Percentiles rank a stretch among this genome's conserved stretches.
These are phyloP conservation scores for Diaporthe amygdali DNA, from an alignment of 2,329 filamentous ascomycete species.

Conservation along the genomic window DNA sequence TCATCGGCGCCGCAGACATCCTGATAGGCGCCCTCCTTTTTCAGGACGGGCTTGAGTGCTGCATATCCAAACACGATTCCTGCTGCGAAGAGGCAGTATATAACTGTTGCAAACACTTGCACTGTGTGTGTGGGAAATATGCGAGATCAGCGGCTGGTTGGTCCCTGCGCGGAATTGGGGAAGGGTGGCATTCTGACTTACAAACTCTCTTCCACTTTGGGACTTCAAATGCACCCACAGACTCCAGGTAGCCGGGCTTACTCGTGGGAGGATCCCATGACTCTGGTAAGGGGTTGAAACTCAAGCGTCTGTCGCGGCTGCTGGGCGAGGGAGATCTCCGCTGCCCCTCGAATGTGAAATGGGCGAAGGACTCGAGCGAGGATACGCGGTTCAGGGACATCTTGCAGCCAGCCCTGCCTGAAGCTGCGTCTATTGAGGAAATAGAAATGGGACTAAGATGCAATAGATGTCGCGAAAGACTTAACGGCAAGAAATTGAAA, in stretches of 20 bases:
- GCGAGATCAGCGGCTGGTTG: background rate
- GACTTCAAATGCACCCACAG: conserved; percentile 59
- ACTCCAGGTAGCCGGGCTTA: conserved; percentile 47
- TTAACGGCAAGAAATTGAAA: background rate
- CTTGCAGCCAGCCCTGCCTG: conserved; percentile 15
- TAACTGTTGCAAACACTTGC: conserved; percentile 43
- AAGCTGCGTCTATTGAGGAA: background rate
- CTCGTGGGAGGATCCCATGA: conserved; percentile 51
- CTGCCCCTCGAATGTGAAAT: conserved; percentile 41
- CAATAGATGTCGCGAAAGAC: background rate
- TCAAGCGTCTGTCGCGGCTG: conserved; percentile 54
- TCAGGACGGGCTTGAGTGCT: conserved; percentile 81
- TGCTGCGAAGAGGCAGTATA: conserved; percentile 63
- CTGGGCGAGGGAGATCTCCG: conserved; percentile 51
- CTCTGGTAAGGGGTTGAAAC: conserved; percentile 60
- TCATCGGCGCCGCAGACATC: conserved; percentile 57
- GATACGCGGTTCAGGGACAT: conserved; percentile 61
- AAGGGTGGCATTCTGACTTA: conserved; percentile 38
- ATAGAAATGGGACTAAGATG: background rate
- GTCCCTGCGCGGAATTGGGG: background rate
- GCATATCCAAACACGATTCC: conserved; percentile 87
- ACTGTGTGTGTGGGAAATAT: conserved; percentile 31
- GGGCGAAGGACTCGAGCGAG: conserved; percentile 58
- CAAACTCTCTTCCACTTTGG: conserved; percentile 58
- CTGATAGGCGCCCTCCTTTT: conserved; percentile 73